Evolutionary conservation across 2,329 filamentous ascomycete species (phyloP), one percentile per base, ranked within the genome.

Genomic region (Hypoxylon sp.): DNA sequence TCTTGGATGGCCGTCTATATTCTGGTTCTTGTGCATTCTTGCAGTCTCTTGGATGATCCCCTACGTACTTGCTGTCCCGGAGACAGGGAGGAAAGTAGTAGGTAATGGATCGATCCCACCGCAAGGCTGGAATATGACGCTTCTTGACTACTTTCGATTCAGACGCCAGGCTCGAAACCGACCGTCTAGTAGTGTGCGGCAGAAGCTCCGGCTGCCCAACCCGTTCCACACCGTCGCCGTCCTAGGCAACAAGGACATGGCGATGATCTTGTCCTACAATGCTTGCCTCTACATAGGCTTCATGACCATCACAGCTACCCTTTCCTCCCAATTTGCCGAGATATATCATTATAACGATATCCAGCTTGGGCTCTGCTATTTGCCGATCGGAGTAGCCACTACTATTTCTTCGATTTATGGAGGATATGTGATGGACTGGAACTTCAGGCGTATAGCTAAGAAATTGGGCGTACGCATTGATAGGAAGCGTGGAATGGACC

Each of bases 361-460:
- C 11, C 77, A 84, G 66, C 79, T 85, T 26, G 85, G 85, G 2
- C 78, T 87, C 2, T 85, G 85, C 67, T 87, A 84, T 69, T 77
- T 87, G 11, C 84, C 85, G 0, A 83, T 86, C 53, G 85, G 85
- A 0, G 71, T 82, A 2, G 84, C 84, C 2, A 85, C 82, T 61
- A 83, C 80, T 38, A 62, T 81, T 8, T 80, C 84, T 0, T 81
- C 83, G 11, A 70, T 87, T 24, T 74, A 76, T n/a, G 85, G 87
- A 65, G 90, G 92, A 4, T 83, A 83, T 67, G 72, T 87, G 4
- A 78, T 86, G 49, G 85, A 87, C 76, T 89, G 86, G 82, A 93
- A 93, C 75, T 96, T 92, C 76, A 83, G 87, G 5, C 85, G 90
- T 38, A 84, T 89, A 48, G 91, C 91, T 1, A 82, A 80, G 50